Evolutionary conservation across 2,329 filamentous ascomycete genomes (phyloP).

Genomic region (Neopestalotiopsis sp.): DNA sequence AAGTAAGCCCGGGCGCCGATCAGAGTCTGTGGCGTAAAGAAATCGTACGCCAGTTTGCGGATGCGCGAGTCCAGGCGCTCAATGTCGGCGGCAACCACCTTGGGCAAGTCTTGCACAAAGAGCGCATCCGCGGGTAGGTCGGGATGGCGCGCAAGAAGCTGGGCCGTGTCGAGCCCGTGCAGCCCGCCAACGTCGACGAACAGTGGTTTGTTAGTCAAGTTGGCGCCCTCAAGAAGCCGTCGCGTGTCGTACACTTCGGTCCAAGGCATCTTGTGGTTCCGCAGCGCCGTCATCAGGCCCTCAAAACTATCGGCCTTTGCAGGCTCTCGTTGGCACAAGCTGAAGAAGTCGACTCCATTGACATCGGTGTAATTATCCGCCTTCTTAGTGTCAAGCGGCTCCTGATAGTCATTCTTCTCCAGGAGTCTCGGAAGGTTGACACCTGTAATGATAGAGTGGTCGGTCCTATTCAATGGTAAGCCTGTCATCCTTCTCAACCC

Average conservation of each 20-base stretch:
- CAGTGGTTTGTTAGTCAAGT: conserved; percentile 32
- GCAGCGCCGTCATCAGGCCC: conserved; percentile 27
- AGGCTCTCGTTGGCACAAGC: conserved; percentile 23
- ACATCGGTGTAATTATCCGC: conserved; percentile 26
- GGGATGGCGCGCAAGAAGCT: conserved; percentile 36
- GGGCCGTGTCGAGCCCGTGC: conserved; percentile 42
- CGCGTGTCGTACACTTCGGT: conserved; percentile 31
- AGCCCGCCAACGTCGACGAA: conserved; percentile 47
- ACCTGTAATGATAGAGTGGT: conserved; percentile 22
- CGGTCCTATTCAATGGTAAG: neutral
- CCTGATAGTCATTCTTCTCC: conserved; percentile 29
- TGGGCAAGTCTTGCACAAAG: conserved; percentile 46
- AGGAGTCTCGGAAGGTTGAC: conserved; percentile 28
- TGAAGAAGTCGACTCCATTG: conserved; percentile 28
- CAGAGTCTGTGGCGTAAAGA: conserved; percentile 37
- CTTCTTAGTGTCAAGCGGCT: conserved; percentile 27
- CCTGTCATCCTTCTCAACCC: neutral
- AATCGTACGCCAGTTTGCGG: conserved; percentile 32
- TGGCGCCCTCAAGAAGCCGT: conserved; percentile 27
- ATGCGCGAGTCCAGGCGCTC: conserved; percentile 26
- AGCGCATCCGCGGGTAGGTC: conserved; percentile 37
- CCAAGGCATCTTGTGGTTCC: conserved; percentile 29
- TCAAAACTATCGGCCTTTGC: conserved; percentile 25
- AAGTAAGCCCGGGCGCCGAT: conserved; percentile 35
- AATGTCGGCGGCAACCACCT: conserved; percentile 23